Evolutionary conservation across 2,329 filamentous ascomycete genomes (phyloP), one percentile per base, ranked within the genome.

Genomic region (Aureobasidium sp.): DNA sequence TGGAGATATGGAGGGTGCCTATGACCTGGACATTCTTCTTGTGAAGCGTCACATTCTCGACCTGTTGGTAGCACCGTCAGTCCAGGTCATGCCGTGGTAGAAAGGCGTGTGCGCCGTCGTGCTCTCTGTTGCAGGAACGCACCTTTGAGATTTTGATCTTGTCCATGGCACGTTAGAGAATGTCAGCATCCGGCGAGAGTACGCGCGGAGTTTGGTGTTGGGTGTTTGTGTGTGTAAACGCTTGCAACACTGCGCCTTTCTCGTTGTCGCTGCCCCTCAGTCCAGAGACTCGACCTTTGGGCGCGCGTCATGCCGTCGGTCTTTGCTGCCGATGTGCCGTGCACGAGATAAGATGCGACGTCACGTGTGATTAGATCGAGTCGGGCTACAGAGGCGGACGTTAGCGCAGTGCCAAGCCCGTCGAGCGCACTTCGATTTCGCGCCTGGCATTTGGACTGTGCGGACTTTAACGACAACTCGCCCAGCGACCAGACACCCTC

Each of bases 41-140:
- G 68, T 81, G 78, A 62, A 86, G 77, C 66, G 79, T 82, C 69
- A 86, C 83, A 73, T 85, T 78, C 64, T 89, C 82, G 68, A 86
- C 81, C 82, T 61, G 60, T 19, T 12, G 35, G 22, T 17, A 12
- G 17, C 2, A n/a, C 29, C 31, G 42, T 58, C 42, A 58, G 54
- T 58, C 22, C 15, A 37, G 22, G 19, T 1, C 50, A 14, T 31
- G 27, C 17, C 15, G 12, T 33, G 40, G 27, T 12, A n/a, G n/a
- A 9, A 42, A n/a, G 52, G 9, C 3, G 22, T 24, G 17, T 29
- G 35, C 11, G 11, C 17, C 37, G 22, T 14, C 22, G 35, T 24
- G 39, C 22, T 29, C 15, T 39, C 15, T 17, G n/a, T 56, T 29
- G 31, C 22, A 14, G 44, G 17, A 24, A 33, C 57, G 33, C 29